phyloP scores from a whole-genome alignment of 2,329 filamentous ascomycete genomes.

The Aspergillus udagawae region DNA sequence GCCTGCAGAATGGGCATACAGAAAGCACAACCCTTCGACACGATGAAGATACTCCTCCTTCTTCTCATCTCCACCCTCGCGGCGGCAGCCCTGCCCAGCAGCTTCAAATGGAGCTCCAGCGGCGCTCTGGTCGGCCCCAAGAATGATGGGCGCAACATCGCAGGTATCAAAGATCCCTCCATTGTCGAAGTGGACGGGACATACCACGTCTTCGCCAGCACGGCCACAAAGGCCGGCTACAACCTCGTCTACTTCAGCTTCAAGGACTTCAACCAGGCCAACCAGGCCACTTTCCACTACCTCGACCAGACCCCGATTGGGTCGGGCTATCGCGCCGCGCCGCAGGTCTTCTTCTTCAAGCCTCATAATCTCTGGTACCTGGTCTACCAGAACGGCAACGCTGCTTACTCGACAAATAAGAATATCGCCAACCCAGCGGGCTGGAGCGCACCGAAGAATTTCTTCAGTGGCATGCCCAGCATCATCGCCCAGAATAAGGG shows the following conservation, averaged over 20 bases:
- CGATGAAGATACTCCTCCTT: not conserved
- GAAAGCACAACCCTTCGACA: not conserved
- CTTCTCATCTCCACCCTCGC: not conserved
- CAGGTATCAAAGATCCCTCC: constrained; percentile 5
- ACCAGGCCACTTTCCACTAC: constrained; percentile 4
- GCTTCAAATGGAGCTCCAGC: constrained; percentile 7
- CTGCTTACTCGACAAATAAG: constrained; percentile 56
- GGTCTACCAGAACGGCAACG: constrained; percentile 61
- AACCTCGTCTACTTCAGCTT: constrained; percentile 7
- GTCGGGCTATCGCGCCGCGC: constrained; percentile 45
- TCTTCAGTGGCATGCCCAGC: constrained; percentile 49
- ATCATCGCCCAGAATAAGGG: constrained; percentile 51
- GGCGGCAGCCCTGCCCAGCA: not conserved
- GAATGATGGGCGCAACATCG: not conserved
- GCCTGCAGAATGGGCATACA: not conserved
- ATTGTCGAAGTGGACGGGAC: constrained; percentile 1
- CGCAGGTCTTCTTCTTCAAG: constrained; percentile 59
- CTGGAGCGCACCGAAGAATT: constrained; percentile 52
- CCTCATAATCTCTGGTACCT: constrained; percentile 63
- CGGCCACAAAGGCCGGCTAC: constrained; percentile 2
- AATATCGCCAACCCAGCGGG: constrained; percentile 48
- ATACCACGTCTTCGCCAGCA: constrained; percentile 8
- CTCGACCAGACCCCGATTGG: constrained; percentile 5
- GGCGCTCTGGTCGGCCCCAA: constrained; percentile 1
- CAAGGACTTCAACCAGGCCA: constrained; percentile 3